Conservation (phyloP, 441 rosid genomes). For the Pelargonium myrrhifolium region DNA sequence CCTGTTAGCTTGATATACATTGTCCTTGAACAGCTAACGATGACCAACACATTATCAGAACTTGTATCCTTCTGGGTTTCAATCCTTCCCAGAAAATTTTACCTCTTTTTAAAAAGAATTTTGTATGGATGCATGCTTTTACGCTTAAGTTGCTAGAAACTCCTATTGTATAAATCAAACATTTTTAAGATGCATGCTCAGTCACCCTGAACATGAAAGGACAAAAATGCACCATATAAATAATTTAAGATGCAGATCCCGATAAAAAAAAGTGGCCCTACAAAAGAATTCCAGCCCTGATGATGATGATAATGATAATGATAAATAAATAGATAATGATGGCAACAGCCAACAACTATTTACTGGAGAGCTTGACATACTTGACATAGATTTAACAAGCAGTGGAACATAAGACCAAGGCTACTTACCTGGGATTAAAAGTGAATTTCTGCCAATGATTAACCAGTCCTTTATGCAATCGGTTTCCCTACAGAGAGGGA, state of each 20-base stretch:
- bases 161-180: not conserved
- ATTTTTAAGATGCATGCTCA: not conserved
- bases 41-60: not conserved
- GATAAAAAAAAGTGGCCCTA: not conserved
- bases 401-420: constrained; percentile 13
- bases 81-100: no score
- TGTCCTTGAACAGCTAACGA: not conserved
- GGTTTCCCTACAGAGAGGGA: constrained; percentile 51
- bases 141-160: not conserved
- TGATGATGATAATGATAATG: no score
- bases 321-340: not conserved
- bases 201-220: not conserved
- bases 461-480: constrained; percentile 74
- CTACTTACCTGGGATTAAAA: constrained; percentile 81
- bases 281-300: no score
- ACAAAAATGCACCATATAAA: not conserved
- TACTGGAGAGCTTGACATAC: not conserved
- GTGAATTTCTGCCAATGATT: constrained; percentile 97
- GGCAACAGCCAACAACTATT: constrained; percentile 5
- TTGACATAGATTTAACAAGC: constrained; percentile 1
- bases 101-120: no score
- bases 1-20: not conserved
- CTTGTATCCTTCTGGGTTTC: not conserved
- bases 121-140: not conserved
- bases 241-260: constrained; percentile 1